Base-by-base conservation (phyloP, 2,329 filamentous ascomycete species). In the Penicillium hesseltinei region DNA sequence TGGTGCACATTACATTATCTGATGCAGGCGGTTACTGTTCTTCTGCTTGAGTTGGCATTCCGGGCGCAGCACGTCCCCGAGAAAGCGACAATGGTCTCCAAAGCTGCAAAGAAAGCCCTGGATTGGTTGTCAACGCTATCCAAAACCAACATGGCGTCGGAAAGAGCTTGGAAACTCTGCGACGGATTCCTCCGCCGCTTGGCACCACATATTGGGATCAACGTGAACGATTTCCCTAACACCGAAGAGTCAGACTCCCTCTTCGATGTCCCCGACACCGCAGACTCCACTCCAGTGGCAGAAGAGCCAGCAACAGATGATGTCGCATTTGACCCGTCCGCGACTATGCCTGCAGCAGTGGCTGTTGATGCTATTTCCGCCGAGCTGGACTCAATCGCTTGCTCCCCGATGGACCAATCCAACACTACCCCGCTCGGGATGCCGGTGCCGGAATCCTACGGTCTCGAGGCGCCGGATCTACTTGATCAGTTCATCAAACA, bases 1-100 rank as follows among this genome's bases (percentile, higher is more conserved):
- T 79, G 76, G 75, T 76, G 71, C 58, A 71, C 76, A 17, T 65
- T 79, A 15, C 77, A 79, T 58, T 76, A 75, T 51, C 65, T 79
- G 7, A 77, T 79, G 67, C 77, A 79, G 63, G 72, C 77, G 15
- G 71, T 73, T 0, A 74, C 74, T 2, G 69, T 80, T 1, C 68
- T 79, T 21, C 70, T 78, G n/a, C 66, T 78, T 15, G 77, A 79
- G 53, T 68, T 79, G 11, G 68, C 75, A 15, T 78, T 76, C 46
- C 64, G 69, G 29, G 70, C 70, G n/a, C 71, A 77, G 43, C 77
- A 79, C 59, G 74, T 76, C 49, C 76, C 77, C 1, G 73, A 77
- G 48, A 75, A 76, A 50, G 73, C 70, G 1, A 62, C 61, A 1
- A 73, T 70, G 60, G 66, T 75, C 9, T 70, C 68, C 0, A 74